Conservation (phyloP, 2,329 filamentous ascomycete species). For the Xylaria sp. region DNA sequence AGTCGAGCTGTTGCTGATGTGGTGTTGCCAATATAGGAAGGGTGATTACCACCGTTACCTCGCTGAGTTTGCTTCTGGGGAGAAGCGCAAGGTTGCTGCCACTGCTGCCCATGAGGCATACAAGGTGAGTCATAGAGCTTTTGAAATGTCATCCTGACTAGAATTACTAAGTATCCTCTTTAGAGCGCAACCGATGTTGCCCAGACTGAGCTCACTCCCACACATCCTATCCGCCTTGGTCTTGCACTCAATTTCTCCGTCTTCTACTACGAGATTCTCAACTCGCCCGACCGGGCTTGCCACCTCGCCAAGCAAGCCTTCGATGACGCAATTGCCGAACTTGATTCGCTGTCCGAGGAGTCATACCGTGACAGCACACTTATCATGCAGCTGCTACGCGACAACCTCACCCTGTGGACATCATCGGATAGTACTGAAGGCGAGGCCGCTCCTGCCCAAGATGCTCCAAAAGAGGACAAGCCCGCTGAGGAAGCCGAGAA, state of each 20-base stretch:
- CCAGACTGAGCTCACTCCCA: constrained; percentile 88
- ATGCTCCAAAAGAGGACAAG: constrained; percentile 63
- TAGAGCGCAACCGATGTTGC: constrained; percentile 97
- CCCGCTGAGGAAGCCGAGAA: constrained; percentile 57
- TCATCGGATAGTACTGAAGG: constrained; percentile 87
- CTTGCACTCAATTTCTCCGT: constrained; percentile 96
- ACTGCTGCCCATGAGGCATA: constrained; percentile 92
- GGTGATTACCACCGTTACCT: constrained; percentile 97
- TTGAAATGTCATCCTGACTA: neutral
- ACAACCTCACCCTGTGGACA: constrained; percentile 98
- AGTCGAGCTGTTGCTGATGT: constrained; percentile 21
- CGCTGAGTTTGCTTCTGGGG: constrained; percentile 89
- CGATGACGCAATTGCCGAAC: constrained; percentile 97
- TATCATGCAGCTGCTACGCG: constrained; percentile 98
- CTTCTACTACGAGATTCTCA: constrained; percentile 99
- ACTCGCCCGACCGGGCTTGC: constrained; percentile 97
- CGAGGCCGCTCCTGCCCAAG: constrained; percentile 66
- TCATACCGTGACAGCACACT: constrained; percentile 98
- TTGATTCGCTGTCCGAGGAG: constrained; percentile 96
- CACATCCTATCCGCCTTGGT: constrained; percentile 90
- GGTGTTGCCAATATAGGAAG: constrained; percentile 67
- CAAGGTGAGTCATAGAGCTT: constrained; percentile 71
- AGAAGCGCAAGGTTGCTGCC: constrained; percentile 89
- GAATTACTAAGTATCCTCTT: constrained; percentile 28
- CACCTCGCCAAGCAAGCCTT: constrained; percentile 97